Percentiles rank a stretch among this genome's conserved stretches.
Evolutionary conservation across 345 rosid species (phyloP).

Genomic region (Bruguiera parviflora): DNA sequence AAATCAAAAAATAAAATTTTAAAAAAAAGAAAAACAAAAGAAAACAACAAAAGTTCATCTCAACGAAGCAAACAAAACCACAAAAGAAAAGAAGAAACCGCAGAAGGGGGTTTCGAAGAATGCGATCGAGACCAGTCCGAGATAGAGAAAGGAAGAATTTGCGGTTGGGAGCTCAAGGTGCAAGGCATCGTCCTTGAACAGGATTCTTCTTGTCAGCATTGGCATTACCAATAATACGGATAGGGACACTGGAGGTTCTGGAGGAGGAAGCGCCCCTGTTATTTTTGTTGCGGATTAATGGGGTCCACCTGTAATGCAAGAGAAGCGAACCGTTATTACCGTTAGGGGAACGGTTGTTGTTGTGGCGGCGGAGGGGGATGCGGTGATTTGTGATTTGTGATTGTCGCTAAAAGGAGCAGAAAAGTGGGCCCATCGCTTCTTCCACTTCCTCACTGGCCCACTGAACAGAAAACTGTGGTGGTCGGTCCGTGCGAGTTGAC

Average conservation of each 20-base stretch:
- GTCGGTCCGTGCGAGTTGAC: no score
- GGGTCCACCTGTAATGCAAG: slow-evolving; percentile 81
- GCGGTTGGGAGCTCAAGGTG: slow-evolving; percentile 40
- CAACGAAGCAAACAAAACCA: not conserved
- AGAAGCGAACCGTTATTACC: slow-evolving; percentile 66
- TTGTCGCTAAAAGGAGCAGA: slow-evolving; percentile 25
- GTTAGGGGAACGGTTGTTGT: slow-evolving; percentile 16
- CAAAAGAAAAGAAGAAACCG: not conserved
- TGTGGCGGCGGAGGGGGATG: slow-evolving; percentile 10
- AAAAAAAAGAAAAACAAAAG: not conserved
- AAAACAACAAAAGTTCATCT: not conserved
- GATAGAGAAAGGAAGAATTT: slow-evolving; percentile 22
- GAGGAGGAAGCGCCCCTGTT: slow-evolving; percentile 19
- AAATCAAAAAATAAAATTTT: no score
- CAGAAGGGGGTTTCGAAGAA: not conserved
- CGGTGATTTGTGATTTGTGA: slow-evolving; percentile 27
- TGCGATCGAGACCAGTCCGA: not conserved
- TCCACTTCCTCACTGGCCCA: slow-evolving; percentile 97
- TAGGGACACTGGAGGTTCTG: not conserved
- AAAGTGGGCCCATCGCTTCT: slow-evolving; percentile 92
- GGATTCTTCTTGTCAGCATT: no score
- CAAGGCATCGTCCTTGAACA: slow-evolving; percentile 16
- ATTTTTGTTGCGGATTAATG: slow-evolving; percentile 43
- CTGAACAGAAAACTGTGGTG: slow-evolving; percentile 55
- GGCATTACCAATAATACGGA: slow-evolving; percentile 10